A percentile compares a stretch with the other conserved stretches of the same genome.
phyloP scores from a whole-genome alignment of 2,329 filamentous ascomycete species.

The Aspergillus sp. region DNA sequence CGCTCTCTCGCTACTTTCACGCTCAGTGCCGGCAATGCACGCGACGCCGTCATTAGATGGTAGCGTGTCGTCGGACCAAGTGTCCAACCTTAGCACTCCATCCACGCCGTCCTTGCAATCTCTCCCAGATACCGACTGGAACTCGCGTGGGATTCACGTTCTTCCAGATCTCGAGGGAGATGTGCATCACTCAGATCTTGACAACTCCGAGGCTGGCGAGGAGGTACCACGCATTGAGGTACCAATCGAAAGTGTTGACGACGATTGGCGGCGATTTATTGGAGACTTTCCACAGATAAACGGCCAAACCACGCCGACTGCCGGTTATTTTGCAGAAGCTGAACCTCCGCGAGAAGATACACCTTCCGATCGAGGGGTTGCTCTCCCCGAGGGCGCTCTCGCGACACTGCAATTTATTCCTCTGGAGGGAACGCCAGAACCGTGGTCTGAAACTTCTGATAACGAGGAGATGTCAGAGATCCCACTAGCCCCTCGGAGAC shows the following conservation, averaged over 20 bases:
- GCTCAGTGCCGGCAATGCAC: conserved; percentile 70
- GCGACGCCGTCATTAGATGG: conserved; percentile 87
- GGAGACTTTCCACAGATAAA: conserved; percentile 43
- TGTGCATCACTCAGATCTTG: conserved; percentile 25
- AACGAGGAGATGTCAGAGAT: conserved; percentile 65
- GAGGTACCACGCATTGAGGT: conserved; percentile 36
- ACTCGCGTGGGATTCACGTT: conserved; percentile 35
- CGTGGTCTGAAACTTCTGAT: conserved; percentile 41
- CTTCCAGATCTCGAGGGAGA: conserved; percentile 34
- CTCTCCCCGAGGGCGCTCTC: conserved; percentile 76
- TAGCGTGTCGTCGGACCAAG: conserved; percentile 82
- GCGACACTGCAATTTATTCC: conserved; percentile 76
- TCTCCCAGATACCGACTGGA: conserved; percentile 63
- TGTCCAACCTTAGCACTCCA: conserved; percentile 79
- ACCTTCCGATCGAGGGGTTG: conserved; percentile 56
- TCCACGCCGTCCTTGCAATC: conserved; percentile 72
- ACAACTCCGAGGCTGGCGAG: conserved; percentile 23
- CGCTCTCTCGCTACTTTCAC: conserved; percentile 69
- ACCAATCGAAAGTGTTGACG: conserved; percentile 38
- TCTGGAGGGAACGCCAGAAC: conserved; percentile 46
- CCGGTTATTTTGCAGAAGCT: conserved; percentile 14
- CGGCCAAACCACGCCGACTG: conserved; percentile 19
- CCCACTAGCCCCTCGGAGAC: conserved; percentile 48
- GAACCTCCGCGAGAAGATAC: conserved; percentile 25
- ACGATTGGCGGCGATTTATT: conserved; percentile 61